A percentile compares a stretch with the other conserved stretches of the same genome.
phyloP scores from a whole-genome alignment of 345 rosid genomes.

The Orychophragmus violaceus region DNA sequence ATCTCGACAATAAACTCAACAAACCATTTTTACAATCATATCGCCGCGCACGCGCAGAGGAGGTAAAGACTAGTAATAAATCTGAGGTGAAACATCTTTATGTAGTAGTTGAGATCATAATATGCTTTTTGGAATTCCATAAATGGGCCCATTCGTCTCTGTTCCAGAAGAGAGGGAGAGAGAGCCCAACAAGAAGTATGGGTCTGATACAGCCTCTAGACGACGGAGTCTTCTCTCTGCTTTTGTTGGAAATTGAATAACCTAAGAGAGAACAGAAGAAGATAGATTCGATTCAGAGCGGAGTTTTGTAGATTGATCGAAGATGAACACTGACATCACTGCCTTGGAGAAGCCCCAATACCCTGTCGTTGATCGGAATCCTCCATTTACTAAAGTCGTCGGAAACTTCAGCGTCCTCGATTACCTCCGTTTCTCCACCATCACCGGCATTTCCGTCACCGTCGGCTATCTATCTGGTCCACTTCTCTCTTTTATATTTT shows the following conservation, averaged over 20 bases:
- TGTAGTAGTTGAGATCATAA: no score
- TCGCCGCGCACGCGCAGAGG: no score
- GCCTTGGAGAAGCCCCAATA: constrained; percentile 89
- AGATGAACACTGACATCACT: constrained; percentile 89
- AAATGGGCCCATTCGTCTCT: neutral
- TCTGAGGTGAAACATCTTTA: no score
- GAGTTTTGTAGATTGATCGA: constrained; percentile 11
- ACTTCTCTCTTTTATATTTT: no score
- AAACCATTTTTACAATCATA: no score
- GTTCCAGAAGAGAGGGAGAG: no score
- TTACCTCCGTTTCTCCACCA: constrained; percentile 66
- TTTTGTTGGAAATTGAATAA: constrained; percentile 5
- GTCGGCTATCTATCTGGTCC: constrained; percentile 91
- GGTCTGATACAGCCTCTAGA: neutral
- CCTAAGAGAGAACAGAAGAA: neutral
- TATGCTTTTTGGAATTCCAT: no score
- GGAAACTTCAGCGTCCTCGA: constrained; percentile 78
- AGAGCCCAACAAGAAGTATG: constrained; percentile 6
- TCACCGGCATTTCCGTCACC: constrained; percentile 83
- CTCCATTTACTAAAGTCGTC: constrained; percentile 72
- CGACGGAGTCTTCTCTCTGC: neutral
- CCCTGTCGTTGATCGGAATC: constrained; percentile 83
- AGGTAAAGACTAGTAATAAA: no score
- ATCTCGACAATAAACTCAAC: no score
- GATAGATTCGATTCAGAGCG: neutral